Conservation (phyloP, 805 yeast species). For the Myxozyma mucilagina region DNA sequence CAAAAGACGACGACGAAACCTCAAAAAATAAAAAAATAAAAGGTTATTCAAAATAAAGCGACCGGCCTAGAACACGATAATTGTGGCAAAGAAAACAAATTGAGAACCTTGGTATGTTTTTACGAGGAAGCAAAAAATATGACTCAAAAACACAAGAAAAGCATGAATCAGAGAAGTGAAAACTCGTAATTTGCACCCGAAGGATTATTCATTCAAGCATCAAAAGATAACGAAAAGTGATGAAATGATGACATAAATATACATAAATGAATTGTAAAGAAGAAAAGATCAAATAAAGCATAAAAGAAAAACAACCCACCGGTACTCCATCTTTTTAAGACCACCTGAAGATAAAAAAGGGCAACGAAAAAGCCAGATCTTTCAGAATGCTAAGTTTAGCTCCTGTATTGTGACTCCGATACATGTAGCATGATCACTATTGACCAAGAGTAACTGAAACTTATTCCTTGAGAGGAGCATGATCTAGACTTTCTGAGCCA, state of each 20-base stretch:
- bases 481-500: too few relatives aligned
- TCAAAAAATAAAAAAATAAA: neutral
- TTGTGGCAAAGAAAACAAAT: neutral
- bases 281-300: neutral
- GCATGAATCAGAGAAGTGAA: neutral
- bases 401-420: too few relatives aligned
- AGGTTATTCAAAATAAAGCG: neutral
- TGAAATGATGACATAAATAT: neutral
- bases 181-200: too few relatives aligned
- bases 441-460: too few relatives aligned
- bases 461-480: too few relatives aligned
- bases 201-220: too few relatives aligned
- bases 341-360: neutral
- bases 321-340: conserved; percentile 5
- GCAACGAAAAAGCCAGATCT: neutral
- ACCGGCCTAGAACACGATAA: neutral
- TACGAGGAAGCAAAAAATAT: neutral
- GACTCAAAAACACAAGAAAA: neutral
- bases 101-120: neutral
- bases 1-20: neutral
- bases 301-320: neutral
- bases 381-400: too few relatives aligned
- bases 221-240: neutral
- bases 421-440: too few relatives aligned
- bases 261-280: too few relatives aligned